Base-by-base conservation (phyloP, 257 asterid genomes). In the Rubia yunnanensis region DNA sequence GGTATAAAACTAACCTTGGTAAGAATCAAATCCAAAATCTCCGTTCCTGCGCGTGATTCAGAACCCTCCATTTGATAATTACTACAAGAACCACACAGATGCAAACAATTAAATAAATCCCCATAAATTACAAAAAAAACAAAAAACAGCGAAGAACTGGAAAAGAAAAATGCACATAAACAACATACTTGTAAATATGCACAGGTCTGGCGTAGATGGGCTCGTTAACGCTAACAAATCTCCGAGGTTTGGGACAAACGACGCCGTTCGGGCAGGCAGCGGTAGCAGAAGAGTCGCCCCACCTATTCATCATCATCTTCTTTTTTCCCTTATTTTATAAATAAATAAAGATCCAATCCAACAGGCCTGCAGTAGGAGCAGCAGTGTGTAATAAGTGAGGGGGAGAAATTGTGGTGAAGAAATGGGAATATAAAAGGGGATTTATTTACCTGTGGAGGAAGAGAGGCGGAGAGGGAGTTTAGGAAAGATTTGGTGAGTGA, bases 201-300 rank as follows among this genome's bases (percentile, higher is more conserved):
- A 74, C 68, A 54, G 76, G 60, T 62, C 56, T 70, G 54, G 71
- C 67, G 48, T 62, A 63, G 39, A 63, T 59, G 44, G 77, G 70
- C 17, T n/a, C 48, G 53, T 18, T 20, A 64, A 44, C 56, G 24
- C 68, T 17, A 46, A 72, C 71, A 60, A 78, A n/a, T 59, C 79
- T 76, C 32, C 83, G 78, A 30, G 91, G 91, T 65, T 80, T 82
- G 0, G 91, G 86, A 65, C 86, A 85, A 74, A 82, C 75, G 50
- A 82, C 82, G 35, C 76, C 81, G 69, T 74, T 64, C 0, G 80
- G 36, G 46, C 17, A 20, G 10, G 52, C 50, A 31, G 52, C 70
- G 34, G 27, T 10, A 4, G 70, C 32, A 8, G 68, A 63, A 49
- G 60, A 65, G 13, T 64, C 49, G 22, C 44, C 66, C 49, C 69